Base-by-base conservation (phyloP, 495 filamentous ascomycete genomes). In the Darksidea phi region DNA sequence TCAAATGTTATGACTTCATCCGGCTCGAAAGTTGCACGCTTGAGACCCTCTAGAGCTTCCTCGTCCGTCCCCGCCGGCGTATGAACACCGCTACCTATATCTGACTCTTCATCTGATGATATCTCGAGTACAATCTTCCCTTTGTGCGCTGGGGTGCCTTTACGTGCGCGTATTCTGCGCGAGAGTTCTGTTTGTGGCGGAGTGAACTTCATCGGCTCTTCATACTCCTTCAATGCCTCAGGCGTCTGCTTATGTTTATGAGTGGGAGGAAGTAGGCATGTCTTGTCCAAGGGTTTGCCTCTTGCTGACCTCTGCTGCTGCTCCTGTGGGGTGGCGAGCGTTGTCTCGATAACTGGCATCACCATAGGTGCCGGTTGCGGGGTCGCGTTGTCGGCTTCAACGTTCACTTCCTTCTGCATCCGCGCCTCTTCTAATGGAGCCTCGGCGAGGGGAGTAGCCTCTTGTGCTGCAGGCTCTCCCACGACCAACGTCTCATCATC, bases 21-120 rank as follows among this genome's bases (percentile, higher is more conserved):
- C 1, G 21, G 17, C n/a, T 32, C 3, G 25, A n/a, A 12, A 6
- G 17, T 24, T 4, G 41, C 42, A 11, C 34, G 24, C 11, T 21
- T 6, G 6, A 36, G 15, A 32, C 4, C 28, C 28, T 32, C 28
- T 3, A 37, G 36, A 34, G 17, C 41, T 38, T 61, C 58, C 38
- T 54, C 58, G 36, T 61, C 58, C 5, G 49, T 61, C 20, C 12
- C 41, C 15, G 58, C 26, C 20, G 58, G 58, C 11, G 58, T 61
- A 20, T 38, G 13, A 17, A 54, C 37, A 12, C 13, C 38, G 24
- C 48, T 47, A 8, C 23, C 28, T 26, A 36, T 49, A 23, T 61
- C 50, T 11, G 46, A 42, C 3, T 43, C 13, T 43, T 43, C 41
- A 20, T 43, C 41, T 43, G 51, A 56, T 10, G 20, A 18, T 6